Percentiles rank a stretch among this genome's conserved stretches.
Conservation (phyloP, 306 rosid genomes). For the Leucaena leucocephala region DNA sequence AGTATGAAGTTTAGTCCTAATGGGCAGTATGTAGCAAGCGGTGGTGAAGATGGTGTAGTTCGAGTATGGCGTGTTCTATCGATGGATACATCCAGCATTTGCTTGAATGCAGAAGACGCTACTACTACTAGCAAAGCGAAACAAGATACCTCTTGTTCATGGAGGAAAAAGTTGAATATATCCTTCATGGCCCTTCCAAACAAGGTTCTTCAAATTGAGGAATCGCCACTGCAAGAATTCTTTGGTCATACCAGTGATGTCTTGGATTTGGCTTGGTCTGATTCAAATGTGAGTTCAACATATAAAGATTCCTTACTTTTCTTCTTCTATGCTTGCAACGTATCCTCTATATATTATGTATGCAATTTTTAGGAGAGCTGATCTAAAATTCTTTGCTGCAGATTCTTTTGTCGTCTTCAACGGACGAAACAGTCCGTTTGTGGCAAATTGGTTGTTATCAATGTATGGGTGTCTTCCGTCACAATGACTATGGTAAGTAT, state of each 20-base stretch:
- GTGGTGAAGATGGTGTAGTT: conserved; percentile 83
- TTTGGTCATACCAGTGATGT: conserved; percentile 69
- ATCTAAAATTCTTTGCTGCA: conserved; percentile 39
- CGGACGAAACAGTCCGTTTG: conserved; percentile 68
- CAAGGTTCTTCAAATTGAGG: conserved; percentile 59
- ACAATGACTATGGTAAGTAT: conserved; percentile 60
- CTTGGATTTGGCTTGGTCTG: conserved; percentile 82
- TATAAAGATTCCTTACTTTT: background rate
- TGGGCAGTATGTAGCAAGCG: conserved; percentile 71
- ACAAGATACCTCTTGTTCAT: conserved; percentile 40
- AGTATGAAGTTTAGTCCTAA: conserved; percentile 78
- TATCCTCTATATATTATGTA: background rate
- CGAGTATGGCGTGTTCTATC: conserved; percentile 60
- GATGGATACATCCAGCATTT: conserved; percentile 42
- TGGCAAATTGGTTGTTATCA: conserved; percentile 62
- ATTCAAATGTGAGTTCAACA: conserved; percentile 63
- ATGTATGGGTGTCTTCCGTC: conserved; percentile 58
- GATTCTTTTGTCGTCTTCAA: conserved; percentile 73
- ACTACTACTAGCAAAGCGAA: conserved; percentile 26
- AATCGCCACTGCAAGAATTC: conserved; percentile 63
- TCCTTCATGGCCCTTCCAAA: conserved; percentile 60
- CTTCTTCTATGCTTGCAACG: background rate
- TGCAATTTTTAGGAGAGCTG: conserved; percentile 19
- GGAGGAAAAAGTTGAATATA: conserved; percentile 37
- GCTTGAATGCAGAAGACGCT: conserved; percentile 34